Base-by-base conservation (phyloP, 495 filamentous ascomycete genomes). In the Aspergillus incahuasiensis region DNA sequence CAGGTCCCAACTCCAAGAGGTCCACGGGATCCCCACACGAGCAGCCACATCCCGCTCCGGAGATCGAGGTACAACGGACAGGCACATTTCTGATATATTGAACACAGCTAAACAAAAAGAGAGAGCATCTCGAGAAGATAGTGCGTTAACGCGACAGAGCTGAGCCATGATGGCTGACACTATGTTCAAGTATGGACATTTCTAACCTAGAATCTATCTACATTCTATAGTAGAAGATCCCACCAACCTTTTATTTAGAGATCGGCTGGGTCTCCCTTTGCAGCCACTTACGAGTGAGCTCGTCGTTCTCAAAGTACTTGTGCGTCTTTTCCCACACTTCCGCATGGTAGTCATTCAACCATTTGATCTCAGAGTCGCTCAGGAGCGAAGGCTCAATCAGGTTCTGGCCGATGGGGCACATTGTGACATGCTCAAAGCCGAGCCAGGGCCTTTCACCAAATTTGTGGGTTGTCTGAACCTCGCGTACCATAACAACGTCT, bases 341-440 rank as follows among this genome's bases (percentile, higher is more conserved):
- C 21, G 74, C 68, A 67, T 95, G 90, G 70, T 95, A 96, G 47
- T 82, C 77, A 64, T 97, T 94, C 52, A 99, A 69, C 90, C 91
- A 99, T 54, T 79, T 73, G 70, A 86, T 86, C 78, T 99, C 95
- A 28, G 68, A 76, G n/a, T 76, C 76, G 19, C 85, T 90, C 60
- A 99, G 64, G 45, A 95, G 76, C 6, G 63, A 79, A 39, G 76
- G 74, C 66, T 97, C 90, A 53, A 96, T 92, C 58, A 99, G 74
- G 52, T 92, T 97, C 57, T 85, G 79, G 69, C 94, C 96, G 68
- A 95, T 88, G 1, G 95, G 95, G 18, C 90, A 89, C 90, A 97
- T 92, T 1, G 95, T 99, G 57, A 96, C 91, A 66, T 95, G 90
- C 75, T 99, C 91, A 60, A 99, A 97, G 13, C 92, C 91, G 18